phyloP scores from a whole-genome alignment of 768 basidiomycete genomes.

The Lactarius psammicola region DNA sequence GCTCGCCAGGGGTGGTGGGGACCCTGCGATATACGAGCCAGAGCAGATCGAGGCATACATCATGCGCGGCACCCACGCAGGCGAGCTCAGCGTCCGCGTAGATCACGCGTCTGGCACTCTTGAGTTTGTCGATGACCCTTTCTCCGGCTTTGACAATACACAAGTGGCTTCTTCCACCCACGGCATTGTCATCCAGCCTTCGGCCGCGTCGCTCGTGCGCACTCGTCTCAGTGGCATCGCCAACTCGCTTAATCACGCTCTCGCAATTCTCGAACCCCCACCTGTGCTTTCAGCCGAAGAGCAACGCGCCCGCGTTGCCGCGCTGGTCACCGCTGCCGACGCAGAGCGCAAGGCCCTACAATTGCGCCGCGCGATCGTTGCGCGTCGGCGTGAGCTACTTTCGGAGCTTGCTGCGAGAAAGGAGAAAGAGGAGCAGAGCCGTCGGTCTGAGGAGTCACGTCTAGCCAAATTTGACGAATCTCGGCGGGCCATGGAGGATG shows the following conservation, averaged over 20 bases:
- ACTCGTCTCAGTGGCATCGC: slow-evolving; percentile 80
- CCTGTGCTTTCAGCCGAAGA: slow-evolving; percentile 50
- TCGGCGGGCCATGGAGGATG: slow-evolving; percentile 60
- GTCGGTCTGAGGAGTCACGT: slow-evolving; percentile 65
- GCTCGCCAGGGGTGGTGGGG: slow-evolving; percentile 44
- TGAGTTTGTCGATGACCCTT: slow-evolving; percentile 79
- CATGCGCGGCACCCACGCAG: slow-evolving; percentile 86
- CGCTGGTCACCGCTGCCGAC: slow-evolving; percentile 62
- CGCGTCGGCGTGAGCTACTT: slow-evolving; percentile 79
- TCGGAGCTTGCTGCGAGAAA: slow-evolving; percentile 81
- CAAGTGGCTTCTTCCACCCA: slow-evolving; percentile 34
- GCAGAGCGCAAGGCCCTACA: slow-evolving; percentile 76
- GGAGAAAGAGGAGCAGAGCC: slow-evolving; percentile 83
- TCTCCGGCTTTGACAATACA: slow-evolving; percentile 44
- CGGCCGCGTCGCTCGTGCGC: slow-evolving; percentile 67
- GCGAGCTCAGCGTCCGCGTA: slow-evolving; percentile 81
- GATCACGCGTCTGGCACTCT: slow-evolving; percentile 87
- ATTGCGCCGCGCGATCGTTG: slow-evolving; percentile 75
- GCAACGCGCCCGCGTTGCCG: slow-evolving; percentile 54
- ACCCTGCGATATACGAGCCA: slow-evolving; percentile 51
- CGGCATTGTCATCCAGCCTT: slow-evolving; percentile 60
- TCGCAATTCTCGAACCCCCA: slow-evolving; percentile 53
- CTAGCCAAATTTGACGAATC: slow-evolving; percentile 70
- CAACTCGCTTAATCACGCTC: slow-evolving; percentile 63
- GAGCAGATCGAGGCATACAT: slow-evolving; percentile 87